Base-by-base conservation (phyloP, 306 rosid species). In the Sechiopsis laciniata region DNA sequence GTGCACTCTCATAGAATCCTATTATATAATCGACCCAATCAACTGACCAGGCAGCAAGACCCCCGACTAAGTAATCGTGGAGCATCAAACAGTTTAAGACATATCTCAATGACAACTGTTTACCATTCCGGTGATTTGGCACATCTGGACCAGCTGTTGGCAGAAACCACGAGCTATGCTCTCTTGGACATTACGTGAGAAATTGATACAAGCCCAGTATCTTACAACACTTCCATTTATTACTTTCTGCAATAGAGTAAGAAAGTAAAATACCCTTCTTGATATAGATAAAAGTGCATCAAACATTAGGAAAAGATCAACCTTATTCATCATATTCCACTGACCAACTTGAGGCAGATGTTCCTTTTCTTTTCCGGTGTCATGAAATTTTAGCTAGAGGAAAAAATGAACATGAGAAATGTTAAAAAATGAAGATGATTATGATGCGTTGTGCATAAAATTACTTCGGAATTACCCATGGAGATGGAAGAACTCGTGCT, bases 271-370 rank as follows among this genome's bases (percentile, higher is more conserved):
- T 67, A 46, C 12, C 13, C 32, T 20, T 67, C 56, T 67, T 67
- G 19, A 46, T 21, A 6, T 20, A 20, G 56, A 20, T 22, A 46
- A n/a, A 9, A 45, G 22, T n/a, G 0, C 29, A 67, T 13, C 73
- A 48, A 21, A 67, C 32, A 67, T 46, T 67, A 70, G 57, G 26
- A 15, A 26, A 74, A 15, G 70, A 65, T 1, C 60, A 13, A 94
- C 99, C 92, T 94, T 94, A 1, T 94, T 89, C 99, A 88, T 94
- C 99, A 94, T 94, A 24, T 94, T 94, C 99, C 99, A 94, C 8
- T 91, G 99, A 10, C 99, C 99, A 80, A 94, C 97, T 83, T 91
- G 95, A 15, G 99, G 99, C 1, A 89, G 78, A 70, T 96, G 89
- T 74, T 94, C 91, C 82, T 82, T 94, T 74, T 91, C 99, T 75